Base-by-base conservation (phyloP, 2,329 filamentous ascomycete species). In the Hypoxylon sp. region DNA sequence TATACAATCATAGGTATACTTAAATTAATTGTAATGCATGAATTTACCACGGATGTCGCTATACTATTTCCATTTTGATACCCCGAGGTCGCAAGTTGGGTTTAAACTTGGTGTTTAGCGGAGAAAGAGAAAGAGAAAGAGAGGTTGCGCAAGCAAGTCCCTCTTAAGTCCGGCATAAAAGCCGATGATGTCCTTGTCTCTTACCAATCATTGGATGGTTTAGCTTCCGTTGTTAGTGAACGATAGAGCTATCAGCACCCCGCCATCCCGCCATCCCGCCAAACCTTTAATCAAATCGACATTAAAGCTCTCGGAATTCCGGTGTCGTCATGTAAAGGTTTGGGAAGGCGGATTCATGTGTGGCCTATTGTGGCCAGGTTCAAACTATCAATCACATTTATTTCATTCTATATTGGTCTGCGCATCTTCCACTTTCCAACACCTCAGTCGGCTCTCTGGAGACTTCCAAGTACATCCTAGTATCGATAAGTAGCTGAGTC, bases 271-370 rank as follows among this genome's bases (percentile, higher is more conserved):
- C 35, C 48, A 48, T 37, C 11, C 19, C 29, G 37, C 35, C 48
- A 48, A 31, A 14, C 19, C 13, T 29, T 35, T 17, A 29, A 10
- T 24, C 22, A 39, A 54, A 39, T 55, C 8, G n/a, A 51, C 33
- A 46, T 35, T 44, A 60, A 31, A 71, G 48, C 48, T 44, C 37
- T 47, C 46, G 57, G 63, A 60, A 37, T 61, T 39, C 52, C 65
- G 39, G 66, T 75, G 70, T 70, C 70, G 71, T 73, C 73, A 74
- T 74, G 63, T 68, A 48, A n/a, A 11, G 22, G 35, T 31, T 52
- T 29, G 9, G 37, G 19, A 51, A 58, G 35, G 22, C 19, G 46
- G n/a, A 56, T 39, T 50, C 10, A 68, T 63, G 4, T 17, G 31
- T 50, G 13, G 22, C 33, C n/a, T 44, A 47, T 35, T 33, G 37